These are phyloP conservation scores for Aspergillus udagawae DNA, from an alignment of 2,329 filamentous ascomycete species.

Conservation along the genomic window DNA sequence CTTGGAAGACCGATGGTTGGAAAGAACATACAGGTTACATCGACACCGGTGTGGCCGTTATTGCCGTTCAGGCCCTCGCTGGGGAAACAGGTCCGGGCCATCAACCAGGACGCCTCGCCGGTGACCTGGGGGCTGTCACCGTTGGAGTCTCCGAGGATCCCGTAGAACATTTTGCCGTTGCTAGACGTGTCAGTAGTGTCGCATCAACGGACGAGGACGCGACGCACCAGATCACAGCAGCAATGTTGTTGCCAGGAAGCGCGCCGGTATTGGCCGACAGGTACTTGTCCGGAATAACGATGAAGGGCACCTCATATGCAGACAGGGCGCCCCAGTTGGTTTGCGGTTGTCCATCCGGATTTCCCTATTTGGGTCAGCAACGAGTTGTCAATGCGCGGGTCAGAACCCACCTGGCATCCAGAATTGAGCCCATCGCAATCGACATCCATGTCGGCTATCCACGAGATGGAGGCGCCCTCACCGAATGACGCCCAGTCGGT, in stretches of 20 bases:
- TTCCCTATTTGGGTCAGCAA: conserved; percentile 17
- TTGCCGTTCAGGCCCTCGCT: conserved; percentile 24
- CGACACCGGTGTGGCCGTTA: conserved; percentile 20
- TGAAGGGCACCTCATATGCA: conserved; percentile 30
- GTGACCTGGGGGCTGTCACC: conserved; percentile 26
- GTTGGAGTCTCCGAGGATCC: conserved; percentile 30
- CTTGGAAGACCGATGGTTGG: too few species aligned
- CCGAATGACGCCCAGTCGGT: conserved; percentile 23
- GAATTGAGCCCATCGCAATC: conserved; percentile 30
- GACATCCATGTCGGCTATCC: conserved; percentile 31
- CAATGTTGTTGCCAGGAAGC: conserved; percentile 26
- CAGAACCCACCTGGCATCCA: conserved; percentile 18
- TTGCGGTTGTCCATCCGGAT: conserved; percentile 20
- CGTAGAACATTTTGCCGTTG: conserved; percentile 31
- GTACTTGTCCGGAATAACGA: conserved; percentile 30
- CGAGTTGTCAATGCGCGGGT: background rate
- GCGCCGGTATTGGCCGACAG: conserved; percentile 12
- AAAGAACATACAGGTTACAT: conserved; percentile 27
- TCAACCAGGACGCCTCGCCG: conserved; percentile 32
- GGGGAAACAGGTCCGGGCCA: conserved; percentile 32
- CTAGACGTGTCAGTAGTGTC: conserved; percentile 7
- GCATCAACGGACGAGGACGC: rapidly evolving
- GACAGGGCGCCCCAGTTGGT: conserved; percentile 29
- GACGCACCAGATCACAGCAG: conserved; percentile 27
- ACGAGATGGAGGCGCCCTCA: conserved; percentile 27